Percentiles rank a stretch among this genome's conserved stretches.
Evolutionary conservation across 75 land plant species (phyloP).

Genomic region (Larix kaempferi): DNA sequence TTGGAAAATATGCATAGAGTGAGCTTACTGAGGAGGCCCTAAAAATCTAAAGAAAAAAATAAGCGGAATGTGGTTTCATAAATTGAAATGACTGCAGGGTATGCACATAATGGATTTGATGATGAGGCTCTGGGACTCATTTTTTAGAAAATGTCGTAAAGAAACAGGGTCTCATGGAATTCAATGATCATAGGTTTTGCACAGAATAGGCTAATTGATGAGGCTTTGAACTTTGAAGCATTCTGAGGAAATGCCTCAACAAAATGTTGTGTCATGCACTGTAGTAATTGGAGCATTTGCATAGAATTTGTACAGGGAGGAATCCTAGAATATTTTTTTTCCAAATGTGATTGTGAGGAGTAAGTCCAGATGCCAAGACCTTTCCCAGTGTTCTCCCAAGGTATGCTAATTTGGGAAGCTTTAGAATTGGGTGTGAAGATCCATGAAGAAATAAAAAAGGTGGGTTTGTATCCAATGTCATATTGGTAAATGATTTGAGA

Average conservation of each 20-base stretch:
- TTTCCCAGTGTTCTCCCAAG: slow-evolving; percentile 9
- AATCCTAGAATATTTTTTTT: too few relatives aligned
- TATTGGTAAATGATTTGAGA: slow-evolving; percentile 10
- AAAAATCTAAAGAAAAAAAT: neutral
- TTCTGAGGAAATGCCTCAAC: too few relatives aligned
- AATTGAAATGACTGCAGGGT: too few relatives aligned
- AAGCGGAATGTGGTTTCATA: too few relatives aligned
- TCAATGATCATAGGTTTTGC: slow-evolving; percentile 20
- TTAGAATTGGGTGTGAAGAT: neutral
- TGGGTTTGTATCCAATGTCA: slow-evolving; percentile 3
- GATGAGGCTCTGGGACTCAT: neutral
- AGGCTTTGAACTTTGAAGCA: too few relatives aligned
- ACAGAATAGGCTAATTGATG: neutral
- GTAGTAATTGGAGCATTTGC: too few relatives aligned
- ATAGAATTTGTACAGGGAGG: too few relatives aligned
- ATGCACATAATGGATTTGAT: too few relatives aligned
- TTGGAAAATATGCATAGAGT: neutral
- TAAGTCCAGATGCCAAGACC: neutral
- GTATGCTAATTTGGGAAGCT: slow-evolving; percentile 8
- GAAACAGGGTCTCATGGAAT: slow-evolving; percentile 28
- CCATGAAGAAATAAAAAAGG: slow-evolving; percentile 6
- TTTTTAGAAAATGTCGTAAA: slow-evolving; percentile 18
- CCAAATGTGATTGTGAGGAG: too few relatives aligned
- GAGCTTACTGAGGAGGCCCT: neutral
- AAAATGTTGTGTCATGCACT: too few relatives aligned